Percentiles rank a stretch among this genome's conserved stretches.
Evolutionary conservation across 345 rosid species (phyloP).

Genomic region (Combretum micranthum): DNA sequence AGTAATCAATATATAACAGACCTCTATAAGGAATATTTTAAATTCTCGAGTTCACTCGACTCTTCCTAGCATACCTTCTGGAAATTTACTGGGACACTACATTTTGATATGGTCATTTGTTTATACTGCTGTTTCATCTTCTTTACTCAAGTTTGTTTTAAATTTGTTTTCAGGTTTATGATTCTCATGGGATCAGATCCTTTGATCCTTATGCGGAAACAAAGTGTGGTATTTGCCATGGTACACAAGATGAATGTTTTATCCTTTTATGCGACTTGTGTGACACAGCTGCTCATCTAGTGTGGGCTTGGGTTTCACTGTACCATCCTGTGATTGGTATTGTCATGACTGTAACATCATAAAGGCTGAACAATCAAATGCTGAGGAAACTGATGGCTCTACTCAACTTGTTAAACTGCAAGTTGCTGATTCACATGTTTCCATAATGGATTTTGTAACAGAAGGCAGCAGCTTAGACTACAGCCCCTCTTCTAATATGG

Average conservation of each 20-base stretch:
- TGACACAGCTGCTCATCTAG: conserved; percentile 49
- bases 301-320: conserved; percentile 42
- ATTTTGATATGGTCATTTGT: no score
- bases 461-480: conserved; percentile 7
- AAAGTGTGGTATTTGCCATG: conserved; percentile 32
- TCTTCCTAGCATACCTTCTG: no score
- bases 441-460: conserved; percentile 24
- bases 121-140: no score
- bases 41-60: no score
- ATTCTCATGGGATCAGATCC: conserved; percentile 23
- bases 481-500: not conserved
- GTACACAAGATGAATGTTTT: conserved; percentile 27
- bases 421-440: conserved; percentile 10
- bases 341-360: conserved; percentile 47
- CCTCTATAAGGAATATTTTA: no score
- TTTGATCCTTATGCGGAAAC: conserved; percentile 36
- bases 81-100: no score
- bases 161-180: conserved; percentile 27
- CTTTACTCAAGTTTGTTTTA: no score
- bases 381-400: conserved; percentile 15
- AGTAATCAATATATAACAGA: no score
- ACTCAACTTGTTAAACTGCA: conserved; percentile 3
- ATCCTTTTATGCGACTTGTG: conserved; percentile 57
- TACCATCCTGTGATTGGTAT: conserved; percentile 69
- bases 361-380: conserved; percentile 29